Evolutionary conservation across 306 rosid species (phyloP).

Genomic region (Prunus mongolica): DNA sequence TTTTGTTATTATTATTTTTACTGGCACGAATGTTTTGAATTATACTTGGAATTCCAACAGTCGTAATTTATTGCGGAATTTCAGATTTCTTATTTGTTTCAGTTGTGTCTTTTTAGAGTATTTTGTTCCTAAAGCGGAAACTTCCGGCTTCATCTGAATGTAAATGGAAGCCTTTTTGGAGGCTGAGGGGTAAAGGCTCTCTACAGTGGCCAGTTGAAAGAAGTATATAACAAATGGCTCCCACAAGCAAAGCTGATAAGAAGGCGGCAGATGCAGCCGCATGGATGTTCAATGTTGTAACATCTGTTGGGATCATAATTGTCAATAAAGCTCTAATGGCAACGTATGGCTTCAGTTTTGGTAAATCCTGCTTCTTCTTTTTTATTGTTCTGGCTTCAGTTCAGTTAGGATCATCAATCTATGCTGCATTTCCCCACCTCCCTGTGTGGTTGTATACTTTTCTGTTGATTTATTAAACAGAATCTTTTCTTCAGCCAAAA

Average conservation of each 20-base stretch:
- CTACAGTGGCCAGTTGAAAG: conserved; percentile 9
- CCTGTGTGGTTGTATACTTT: neutral
- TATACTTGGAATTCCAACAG: neutral
- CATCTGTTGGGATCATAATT: conserved; percentile 84
- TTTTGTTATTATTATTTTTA: neutral
- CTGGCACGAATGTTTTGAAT: neutral
- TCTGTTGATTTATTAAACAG: neutral
- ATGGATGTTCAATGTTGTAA: conserved; percentile 88
- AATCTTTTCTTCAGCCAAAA: neutral
- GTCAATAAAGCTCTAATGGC: conserved; percentile 94
- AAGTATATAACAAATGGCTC: conserved; percentile 38
- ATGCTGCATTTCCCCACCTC: neutral
- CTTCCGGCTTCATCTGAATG: conserved; percentile 17
- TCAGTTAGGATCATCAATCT: neutral
- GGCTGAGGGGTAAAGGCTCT: conserved; percentile 31
- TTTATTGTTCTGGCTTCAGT: neutral
- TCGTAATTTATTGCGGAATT: neutral
- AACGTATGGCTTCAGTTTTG: conserved; percentile 81
- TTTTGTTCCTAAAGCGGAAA: conserved; percentile 8
- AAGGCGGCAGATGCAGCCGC: conserved; percentile 83
- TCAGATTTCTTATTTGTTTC: neutral
- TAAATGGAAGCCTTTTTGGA: conserved; percentile 25
- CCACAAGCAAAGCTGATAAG: conserved; percentile 65
- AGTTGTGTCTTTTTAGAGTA: conserved; percentile 7
- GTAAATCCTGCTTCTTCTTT: conserved; percentile 28